phyloP scores from a whole-genome alignment of 2,329 filamentous ascomycete species.

The Didymosphaeria variabile region DNA sequence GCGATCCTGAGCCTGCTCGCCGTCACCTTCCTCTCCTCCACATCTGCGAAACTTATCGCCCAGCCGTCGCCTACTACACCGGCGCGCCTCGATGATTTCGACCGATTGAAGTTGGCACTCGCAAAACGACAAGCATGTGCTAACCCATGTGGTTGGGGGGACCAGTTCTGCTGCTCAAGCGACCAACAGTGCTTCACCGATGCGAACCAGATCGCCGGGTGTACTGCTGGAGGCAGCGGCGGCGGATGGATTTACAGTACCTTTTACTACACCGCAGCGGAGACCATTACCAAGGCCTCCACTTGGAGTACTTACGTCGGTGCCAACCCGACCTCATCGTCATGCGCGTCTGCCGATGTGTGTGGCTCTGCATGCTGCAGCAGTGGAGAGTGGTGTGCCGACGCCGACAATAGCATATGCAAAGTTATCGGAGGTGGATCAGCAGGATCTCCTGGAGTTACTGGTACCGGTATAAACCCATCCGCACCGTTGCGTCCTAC shows the following conservation, averaged over 20 bases:
- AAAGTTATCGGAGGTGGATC: slow-evolving; percentile 62
- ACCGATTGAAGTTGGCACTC: slow-evolving; percentile 16
- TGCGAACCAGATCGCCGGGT: slow-evolving; percentile 41
- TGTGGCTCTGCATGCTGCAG: slow-evolving; percentile 74
- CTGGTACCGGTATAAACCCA: slow-evolving; percentile 47
- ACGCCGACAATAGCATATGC: slow-evolving; percentile 64
- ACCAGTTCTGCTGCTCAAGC: slow-evolving; percentile 47
- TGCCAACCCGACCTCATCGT: neutral
- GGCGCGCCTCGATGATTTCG: slow-evolving; percentile 4
- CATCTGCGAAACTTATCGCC: slow-evolving; percentile 51
- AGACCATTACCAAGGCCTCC: slow-evolving; percentile 62
- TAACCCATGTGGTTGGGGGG: slow-evolving; percentile 44
- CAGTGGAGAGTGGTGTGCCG: slow-evolving; percentile 70
- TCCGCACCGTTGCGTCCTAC: slow-evolving; percentile 63
- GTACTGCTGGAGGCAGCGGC: slow-evolving; percentile 37
- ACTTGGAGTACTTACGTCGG: slow-evolving; percentile 58
- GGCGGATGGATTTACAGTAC: slow-evolving; percentile 64
- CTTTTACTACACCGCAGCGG: slow-evolving; percentile 65
- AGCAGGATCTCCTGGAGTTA: slow-evolving; percentile 52
- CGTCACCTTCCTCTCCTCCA: slow-evolving; percentile 61
- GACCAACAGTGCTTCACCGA: slow-evolving; percentile 45
- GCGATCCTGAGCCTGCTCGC: slow-evolving; percentile 64
- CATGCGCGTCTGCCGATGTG: slow-evolving; percentile 24
- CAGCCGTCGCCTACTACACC: slow-evolving; percentile 13
- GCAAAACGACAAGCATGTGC: slow-evolving; percentile 30